phyloP scores from a whole-genome alignment of 306 rosid genomes.

The Vicia sativa region DNA sequence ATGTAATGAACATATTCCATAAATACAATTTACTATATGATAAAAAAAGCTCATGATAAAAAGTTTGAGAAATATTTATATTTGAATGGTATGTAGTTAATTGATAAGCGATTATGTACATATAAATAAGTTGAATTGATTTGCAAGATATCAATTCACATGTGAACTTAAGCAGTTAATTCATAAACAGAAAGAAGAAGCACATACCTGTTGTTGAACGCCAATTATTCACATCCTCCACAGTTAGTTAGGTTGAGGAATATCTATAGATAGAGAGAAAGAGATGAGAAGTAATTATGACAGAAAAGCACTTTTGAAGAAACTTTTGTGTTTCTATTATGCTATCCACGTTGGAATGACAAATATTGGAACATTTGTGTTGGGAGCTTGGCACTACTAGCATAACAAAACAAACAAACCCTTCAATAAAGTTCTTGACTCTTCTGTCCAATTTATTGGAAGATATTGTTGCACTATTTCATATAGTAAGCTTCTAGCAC shows the following conservation, averaged over 20 bases:
- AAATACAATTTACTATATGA: no score
- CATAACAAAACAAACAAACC: conserved; percentile 7
- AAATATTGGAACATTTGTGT: conserved; percentile 6
- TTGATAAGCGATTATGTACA: conserved; percentile 1
- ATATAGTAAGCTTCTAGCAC: not conserved
- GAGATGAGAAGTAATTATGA: conserved; percentile 1
- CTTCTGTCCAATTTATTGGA: conserved; percentile 1
- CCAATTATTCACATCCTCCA: conserved; percentile 13
- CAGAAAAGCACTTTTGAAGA: conserved; percentile 8
- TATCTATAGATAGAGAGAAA: not conserved
- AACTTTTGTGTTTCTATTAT: conserved; percentile 5
- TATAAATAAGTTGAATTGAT: conserved; percentile 4
- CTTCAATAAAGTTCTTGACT: conserved; percentile 11
- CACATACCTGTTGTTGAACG: conserved; percentile 5
- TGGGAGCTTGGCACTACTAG: not conserved
- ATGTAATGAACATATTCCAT: no score
- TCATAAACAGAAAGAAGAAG: not conserved
- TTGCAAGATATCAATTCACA: no score
- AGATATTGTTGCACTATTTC: conserved; percentile 17
- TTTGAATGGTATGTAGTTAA: no score
- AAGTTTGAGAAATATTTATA: no score
- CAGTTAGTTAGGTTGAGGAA: not conserved
- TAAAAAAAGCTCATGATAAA: no score
- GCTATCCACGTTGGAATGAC: conserved; percentile 29
- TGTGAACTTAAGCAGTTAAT: no score